Evolutionary conservation across 1,284 basidiomycete genomes (phyloP).

Genomic region (Apiotrichum porosum): DNA sequence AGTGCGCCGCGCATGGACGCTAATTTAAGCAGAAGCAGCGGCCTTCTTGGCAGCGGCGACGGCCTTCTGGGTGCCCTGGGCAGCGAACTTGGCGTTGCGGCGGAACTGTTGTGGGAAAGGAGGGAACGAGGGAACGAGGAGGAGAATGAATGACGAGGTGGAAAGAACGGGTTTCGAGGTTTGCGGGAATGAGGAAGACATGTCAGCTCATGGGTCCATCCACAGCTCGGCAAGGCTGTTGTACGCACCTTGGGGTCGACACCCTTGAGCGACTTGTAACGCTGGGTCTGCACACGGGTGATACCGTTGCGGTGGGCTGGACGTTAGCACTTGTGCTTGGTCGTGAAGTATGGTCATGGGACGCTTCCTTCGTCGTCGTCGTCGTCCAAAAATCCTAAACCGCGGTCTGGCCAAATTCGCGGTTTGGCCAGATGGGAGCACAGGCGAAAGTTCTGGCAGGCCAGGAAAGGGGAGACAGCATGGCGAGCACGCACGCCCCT

Average conservation of each 20-base stretch:
- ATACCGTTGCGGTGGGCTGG: conserved; percentile 94
- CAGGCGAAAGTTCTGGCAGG: too few relatives aligned
- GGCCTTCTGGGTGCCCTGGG: conserved; percentile 49
- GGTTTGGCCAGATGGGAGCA: too few relatives aligned
- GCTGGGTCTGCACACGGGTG: conserved; percentile 69
- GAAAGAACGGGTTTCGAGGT: neutral
- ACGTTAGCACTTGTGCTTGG: too few relatives aligned
- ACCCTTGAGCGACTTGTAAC: conserved; percentile 83
- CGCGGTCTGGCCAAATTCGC: too few relatives aligned
- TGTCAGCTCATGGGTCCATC: neutral
- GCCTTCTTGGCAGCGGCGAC: conserved; percentile 28
- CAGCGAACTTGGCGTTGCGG: conserved; percentile 50
- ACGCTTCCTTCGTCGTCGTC: neutral
- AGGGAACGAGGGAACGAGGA: neutral
- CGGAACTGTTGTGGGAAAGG: conserved; percentile 41
- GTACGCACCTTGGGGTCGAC: conserved; percentile 54
- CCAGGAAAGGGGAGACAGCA: too few relatives aligned
- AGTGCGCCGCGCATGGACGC: too few relatives aligned
- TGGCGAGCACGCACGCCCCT: too few relatives aligned
- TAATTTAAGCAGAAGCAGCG: conserved; percentile 28
- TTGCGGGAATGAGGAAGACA: neutral
- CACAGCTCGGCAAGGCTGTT: too few relatives aligned
- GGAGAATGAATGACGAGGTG: neutral
- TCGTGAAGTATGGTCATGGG: neutral
- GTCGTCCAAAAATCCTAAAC: neutral